Percentiles rank a stretch among this genome's conserved stretches.
Evolutionary conservation across 1,284 basidiomycete species (phyloP).

Genomic region (Coriolopsis trogii): DNA sequence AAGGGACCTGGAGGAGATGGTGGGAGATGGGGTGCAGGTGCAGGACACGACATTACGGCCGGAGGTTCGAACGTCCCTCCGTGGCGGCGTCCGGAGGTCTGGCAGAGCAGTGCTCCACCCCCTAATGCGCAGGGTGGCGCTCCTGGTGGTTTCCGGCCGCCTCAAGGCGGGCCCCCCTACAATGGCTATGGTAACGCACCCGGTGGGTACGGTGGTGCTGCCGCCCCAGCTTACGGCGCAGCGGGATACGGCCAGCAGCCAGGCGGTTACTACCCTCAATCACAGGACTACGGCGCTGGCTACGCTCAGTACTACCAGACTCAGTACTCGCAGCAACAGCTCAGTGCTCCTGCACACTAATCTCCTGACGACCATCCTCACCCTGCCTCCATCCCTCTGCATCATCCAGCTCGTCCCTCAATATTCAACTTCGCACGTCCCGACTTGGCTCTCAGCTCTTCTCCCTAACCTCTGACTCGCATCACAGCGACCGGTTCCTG

Average conservation of each 20-base stretch:
- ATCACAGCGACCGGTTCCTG: constrained; percentile 5
- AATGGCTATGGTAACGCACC: constrained; percentile 33
- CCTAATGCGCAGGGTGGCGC: constrained; percentile 43
- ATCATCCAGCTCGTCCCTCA: constrained; percentile 16
- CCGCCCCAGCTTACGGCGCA: constrained; percentile 36
- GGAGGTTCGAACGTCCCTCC: constrained; percentile 83
- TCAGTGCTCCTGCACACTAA: constrained; percentile 53
- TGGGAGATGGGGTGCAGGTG: constrained; percentile 64
- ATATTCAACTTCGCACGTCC: constrained; percentile 12
- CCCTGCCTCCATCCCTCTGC: constrained; percentile 5
- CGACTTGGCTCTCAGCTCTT: constrained; percentile 6
- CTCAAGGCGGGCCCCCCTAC: constrained; percentile 39
- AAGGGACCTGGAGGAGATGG: constrained; percentile 58
- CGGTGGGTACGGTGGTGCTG: constrained; percentile 28
- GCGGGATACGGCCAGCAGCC: constrained; percentile 45
- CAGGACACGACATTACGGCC: constrained; percentile 74
- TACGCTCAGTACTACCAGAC: constrained; percentile 84
- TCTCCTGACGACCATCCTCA: constrained; percentile 11
- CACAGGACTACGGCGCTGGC: constrained; percentile 47
- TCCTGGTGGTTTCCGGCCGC: constrained; percentile 46
- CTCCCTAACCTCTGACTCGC: constrained; percentile 16
- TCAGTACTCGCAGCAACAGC: constrained; percentile 76
- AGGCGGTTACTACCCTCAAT: constrained; percentile 26
- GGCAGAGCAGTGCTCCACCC: constrained; percentile 56
- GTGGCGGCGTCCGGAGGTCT: constrained; percentile 85